Base-by-base conservation (phyloP, 768 basidiomycete genomes). In the Tulasnella sp. region DNA sequence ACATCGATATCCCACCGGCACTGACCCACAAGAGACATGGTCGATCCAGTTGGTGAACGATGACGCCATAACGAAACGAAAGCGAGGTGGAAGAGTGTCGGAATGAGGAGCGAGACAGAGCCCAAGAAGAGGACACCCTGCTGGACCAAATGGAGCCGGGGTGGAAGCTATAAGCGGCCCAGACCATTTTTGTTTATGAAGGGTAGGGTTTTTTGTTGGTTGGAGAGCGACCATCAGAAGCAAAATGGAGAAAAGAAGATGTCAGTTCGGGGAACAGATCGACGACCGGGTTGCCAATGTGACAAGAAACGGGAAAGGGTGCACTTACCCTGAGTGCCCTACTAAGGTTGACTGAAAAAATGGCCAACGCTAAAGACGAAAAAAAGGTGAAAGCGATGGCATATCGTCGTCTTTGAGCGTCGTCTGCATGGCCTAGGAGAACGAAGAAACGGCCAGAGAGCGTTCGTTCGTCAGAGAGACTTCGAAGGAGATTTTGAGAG, bases 1-100 rank as follows among this genome's bases (percentile, higher is more conserved):
- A 80, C 72, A 46, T 80, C 78, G 46, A 69, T 74, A 72, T 80
- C 78, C 64, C 60, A 72, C 8, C 20, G 18, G 69, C 78, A 80
- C 14, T 69, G 60, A 20, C 78, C 78, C 22, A 72, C 72, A 22
- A 80, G 78, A 11, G 78, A 80, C 72, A 80, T 44, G 24, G 41
- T 48, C 24, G 78, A 72, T 24, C 69, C 37, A 37, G 78, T 28
- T 42, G 73, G 69, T 40, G 41, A 28, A 14, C 40, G 78, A 41
- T 24, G 42, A 40, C n/a, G 77, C 48, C 58, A 60, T 78, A 78
- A 48, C 4, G 78, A 44, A 31, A 80, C 72, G 41, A 72, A 46
- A n/a, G 37, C 73, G 34, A 80, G 64, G 78, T 80, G 46, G 72
- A 80, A 73, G n/a, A 72, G 42, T 40, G 78, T 58, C 1, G 78